phyloP scores from a whole-genome alignment of 176 grass and related monocot species.

The barley (Hordeum vulgare) region MorexV3_pseudomolecules_assembly NC_058521.1:67514348-67514847 shows the following conservation, averaged over 20 bases:
- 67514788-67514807: neutral
- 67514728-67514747: neutral
- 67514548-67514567: too few species aligned
- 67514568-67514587: neutral
- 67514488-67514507: too few species aligned
- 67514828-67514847: too few species aligned
- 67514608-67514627: neutral
- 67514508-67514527: neutral
- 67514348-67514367: too few species aligned
- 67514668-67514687: neutral
- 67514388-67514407: too few species aligned
- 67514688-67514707: neutral
- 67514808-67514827: too few species aligned
- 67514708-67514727: neutral
- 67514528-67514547: too few species aligned
- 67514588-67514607: neutral
- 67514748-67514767: neutral
- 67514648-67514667: neutral
- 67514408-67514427: too few species aligned
- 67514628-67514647: neutral
- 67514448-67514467: too few species aligned
- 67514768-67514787: neutral
- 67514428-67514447: too few species aligned
- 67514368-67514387: too few species aligned
- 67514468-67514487: too few species aligned